Evolutionary conservation across 139 green algal species (phyloP), one percentile per base, ranked within the genome.

Genomic region (Chlamydomonas sphaeroides): DNA sequence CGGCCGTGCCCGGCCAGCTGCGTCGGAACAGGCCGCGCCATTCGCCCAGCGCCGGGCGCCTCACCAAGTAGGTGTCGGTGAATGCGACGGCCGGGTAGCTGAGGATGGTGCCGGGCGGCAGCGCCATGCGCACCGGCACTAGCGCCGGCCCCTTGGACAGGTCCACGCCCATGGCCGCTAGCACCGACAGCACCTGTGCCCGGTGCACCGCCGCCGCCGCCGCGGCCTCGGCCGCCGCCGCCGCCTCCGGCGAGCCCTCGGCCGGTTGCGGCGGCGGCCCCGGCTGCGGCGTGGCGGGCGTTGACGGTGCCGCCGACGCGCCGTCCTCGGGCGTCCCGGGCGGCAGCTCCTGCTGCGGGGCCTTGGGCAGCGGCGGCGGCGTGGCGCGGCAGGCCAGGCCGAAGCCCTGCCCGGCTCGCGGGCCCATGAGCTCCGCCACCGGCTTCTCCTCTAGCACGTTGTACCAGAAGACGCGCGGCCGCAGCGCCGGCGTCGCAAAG

Each of bases 371-470:
- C 32, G 65, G 57, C 49, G 72, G 72, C 38, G 73, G 72, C 49
- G 48, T 26, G 26, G 66, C 49, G 65, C 77, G 76, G 57, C 75
- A 88, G 36, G 49, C 84, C 62, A 70, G 69, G 20, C 84, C 84
- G 63, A 88, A 85, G 62, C 77, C 78, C 45, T 82, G 75, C 1
- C 57, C 48, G 68, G 66, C 39, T 36, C 68, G 21, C 25, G 68
- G 77, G 68, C 84, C 77, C 42, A 61, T 75, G 21, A 88, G 76
- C 78, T 88, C 84, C 15, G 77, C 84, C 28, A 82, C 42, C 3
- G 81, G 84, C 56, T 87, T 87, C 76, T 84, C 85, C 42, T 84
- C 75, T 23, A 79, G 61, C 48, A 90, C 79, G 69, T 90, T 86
- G 63, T 80, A 90, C 80, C 81, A 90, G 21, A 90, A 36, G 0